Evolutionary conservation across 2,329 filamentous ascomycete species (phyloP), one percentile per base, ranked within the genome.

Genomic region (Thermothelomyces thermophilus): DNA sequence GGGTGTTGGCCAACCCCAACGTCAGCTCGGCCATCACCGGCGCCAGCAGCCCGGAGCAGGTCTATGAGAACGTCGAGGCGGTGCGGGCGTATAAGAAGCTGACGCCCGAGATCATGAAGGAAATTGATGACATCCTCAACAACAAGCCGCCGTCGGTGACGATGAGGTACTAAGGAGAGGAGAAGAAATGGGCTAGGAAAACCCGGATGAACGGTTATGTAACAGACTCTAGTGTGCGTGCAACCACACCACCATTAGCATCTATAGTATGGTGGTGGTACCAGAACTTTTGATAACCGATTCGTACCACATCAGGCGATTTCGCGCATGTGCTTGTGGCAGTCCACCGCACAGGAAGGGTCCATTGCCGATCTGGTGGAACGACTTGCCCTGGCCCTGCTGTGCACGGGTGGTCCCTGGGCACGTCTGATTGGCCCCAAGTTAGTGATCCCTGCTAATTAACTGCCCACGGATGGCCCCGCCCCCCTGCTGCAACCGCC

Each of bases 1-100:
- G 81, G 80, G 76, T 80, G 13, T 68, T 84, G 42, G 77, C 73
- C 62, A 84, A 84, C 62, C 73, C 74, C 56, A 76, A 80, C 50
- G 75, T 83, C 42, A 81, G 76, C 63, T 76, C 74, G 14, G 80
- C 78, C 39, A 83, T 84, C 58, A 82, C 76, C 0, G 80, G 80
- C 5, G 80, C 81, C 8, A 82, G 76, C 66, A 73, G 68, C 47
- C 68, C 73, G 3, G 72, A 75, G 62, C 80, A 84, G 70, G 70
- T 84, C 39, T 76, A 76, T 48, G 79, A 83, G 65, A 82, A 80
- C 59, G 66, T 79, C 41, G 68, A 69, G 60, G 77, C 81, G 2
- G 56, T 83, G 10, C 67, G 64, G 13, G 69, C 71, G 2, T 68
- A 79, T 40, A 73, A 79, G 47, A 76, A 76, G 67, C 63, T 84